These are phyloP conservation scores for Neopestalotiopsis sp. DNA, from an alignment of 2,329 filamentous ascomycete genomes.

Conservation along the genomic window DNA sequence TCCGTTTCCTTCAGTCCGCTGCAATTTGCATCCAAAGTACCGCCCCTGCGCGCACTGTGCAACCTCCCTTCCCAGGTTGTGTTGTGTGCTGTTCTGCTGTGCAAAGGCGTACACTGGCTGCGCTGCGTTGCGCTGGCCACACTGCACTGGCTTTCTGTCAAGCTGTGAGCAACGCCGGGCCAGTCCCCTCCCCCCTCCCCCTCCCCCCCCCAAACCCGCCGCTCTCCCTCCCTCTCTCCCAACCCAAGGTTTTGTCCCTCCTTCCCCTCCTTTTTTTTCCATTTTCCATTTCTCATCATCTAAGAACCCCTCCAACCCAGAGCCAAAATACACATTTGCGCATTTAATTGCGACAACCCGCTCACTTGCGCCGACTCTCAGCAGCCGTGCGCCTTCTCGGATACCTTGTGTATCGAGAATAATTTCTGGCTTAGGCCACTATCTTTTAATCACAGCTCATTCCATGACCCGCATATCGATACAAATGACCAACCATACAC, in stretches of 20 bases:
- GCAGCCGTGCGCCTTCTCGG: constrained; percentile 37
- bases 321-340: constrained; percentile 29
- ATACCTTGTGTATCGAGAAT: constrained; percentile 37
- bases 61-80: constrained; percentile 7
- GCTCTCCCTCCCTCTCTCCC: constrained; percentile 31
- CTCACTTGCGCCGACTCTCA: constrained; percentile 32
- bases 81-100: background rate
- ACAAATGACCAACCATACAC: constrained; percentile 58
- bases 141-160: constrained; percentile 17
- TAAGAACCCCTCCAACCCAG: constrained; percentile 35
- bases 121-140: constrained; percentile 27
- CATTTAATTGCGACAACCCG: constrained; percentile 23
- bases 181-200: background rate
- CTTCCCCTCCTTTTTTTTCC: constrained; percentile 38
- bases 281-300: constrained; percentile 32
- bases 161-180: background rate
- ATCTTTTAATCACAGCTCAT: constrained; percentile 44
- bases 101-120: constrained; percentile 20
- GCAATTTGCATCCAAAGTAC: constrained; percentile 4
- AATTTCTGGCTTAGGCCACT: constrained; percentile 38
- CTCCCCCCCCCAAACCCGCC: background rate
- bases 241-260: constrained; percentile 33
- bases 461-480: constrained; percentile 61
- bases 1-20: constrained; percentile 1
- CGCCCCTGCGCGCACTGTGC: constrained; percentile 3